A percentile compares a stretch with the other conserved stretches of the same genome.
These are phyloP conservation scores for Tetrapyrgos nigripes DNA, from an alignment of 1,284 basidiomycete species.

Conservation along the genomic window DNA sequence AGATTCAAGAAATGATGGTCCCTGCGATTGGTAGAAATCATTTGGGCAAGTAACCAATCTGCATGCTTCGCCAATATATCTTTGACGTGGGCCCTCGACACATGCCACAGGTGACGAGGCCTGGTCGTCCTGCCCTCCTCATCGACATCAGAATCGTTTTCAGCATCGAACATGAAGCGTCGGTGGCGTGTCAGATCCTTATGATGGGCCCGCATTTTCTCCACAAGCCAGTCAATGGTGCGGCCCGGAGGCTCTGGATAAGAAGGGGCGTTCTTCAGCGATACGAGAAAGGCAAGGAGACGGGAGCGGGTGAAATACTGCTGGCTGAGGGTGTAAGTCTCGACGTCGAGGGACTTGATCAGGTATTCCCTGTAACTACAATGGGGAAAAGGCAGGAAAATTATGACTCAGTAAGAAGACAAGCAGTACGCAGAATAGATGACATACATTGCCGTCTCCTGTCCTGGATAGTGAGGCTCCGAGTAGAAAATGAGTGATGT, in stretches of 20 bases:
- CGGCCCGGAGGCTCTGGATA: slow-evolving; percentile 43
- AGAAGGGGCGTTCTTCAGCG: slow-evolving; percentile 36
- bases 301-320: slow-evolving; percentile 52
- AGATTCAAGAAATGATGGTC: slow-evolving; percentile 44
- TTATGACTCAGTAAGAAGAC: too few relatives aligned
- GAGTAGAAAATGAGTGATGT: not conserved
- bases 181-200: slow-evolving; percentile 28
- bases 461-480: not conserved
- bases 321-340: slow-evolving; percentile 48
- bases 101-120: slow-evolving; percentile 44
- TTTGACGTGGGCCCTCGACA: slow-evolving; percentile 50
- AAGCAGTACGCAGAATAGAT: too few relatives aligned
- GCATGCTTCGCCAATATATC: slow-evolving; percentile 54
- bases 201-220: slow-evolving; percentile 36
- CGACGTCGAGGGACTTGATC: slow-evolving; percentile 45
- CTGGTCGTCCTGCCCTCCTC: slow-evolving; percentile 28
- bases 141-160: slow-evolving; percentile 39
- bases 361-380: slow-evolving; percentile 18
- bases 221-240: slow-evolving; percentile 56
- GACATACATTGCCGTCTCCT: too few relatives aligned
- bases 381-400: too few relatives aligned
- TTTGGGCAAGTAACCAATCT: slow-evolving; percentile 57
- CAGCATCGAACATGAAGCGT: slow-evolving; percentile 41
- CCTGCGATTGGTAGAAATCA: slow-evolving; percentile 31
- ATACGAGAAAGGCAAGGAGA: slow-evolving; percentile 39